Evolutionary conservation across 805 yeast species (phyloP).

Genomic region (Saccharomycopsis microspora): DNA sequence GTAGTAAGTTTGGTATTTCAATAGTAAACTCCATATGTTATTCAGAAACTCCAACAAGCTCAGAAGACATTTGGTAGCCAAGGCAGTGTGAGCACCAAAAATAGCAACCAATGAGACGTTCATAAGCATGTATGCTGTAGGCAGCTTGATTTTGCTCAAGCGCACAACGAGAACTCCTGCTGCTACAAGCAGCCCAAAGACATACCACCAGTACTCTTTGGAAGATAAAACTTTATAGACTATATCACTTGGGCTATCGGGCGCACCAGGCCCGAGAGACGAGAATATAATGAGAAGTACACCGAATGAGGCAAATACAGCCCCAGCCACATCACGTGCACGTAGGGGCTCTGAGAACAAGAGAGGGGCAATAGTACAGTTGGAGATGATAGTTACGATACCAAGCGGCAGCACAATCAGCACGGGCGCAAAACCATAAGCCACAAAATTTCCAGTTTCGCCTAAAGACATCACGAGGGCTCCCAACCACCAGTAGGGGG

Average conservation of each 20-base stretch:
- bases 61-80: constrained; percentile 31
- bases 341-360: constrained; percentile 30
- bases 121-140: constrained; percentile 19
- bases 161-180: constrained; percentile 3
- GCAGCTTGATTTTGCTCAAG: not conserved
- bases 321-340: constrained; percentile 27
- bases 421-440: constrained; percentile 38
- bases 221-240: constrained; percentile 22
- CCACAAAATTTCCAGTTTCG: constrained; percentile 35
- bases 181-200: constrained; percentile 8
- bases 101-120: constrained; percentile 30
- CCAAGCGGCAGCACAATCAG: constrained; percentile 38
- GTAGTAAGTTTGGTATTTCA: constrained; percentile 23
- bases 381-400: constrained; percentile 36
- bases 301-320: constrained; percentile 30
- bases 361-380: constrained; percentile 36
- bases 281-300: constrained; percentile 31
- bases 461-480: constrained; percentile 31
- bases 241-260: constrained; percentile 20
- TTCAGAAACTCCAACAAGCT: constrained; percentile 22
- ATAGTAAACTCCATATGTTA: constrained; percentile 1
- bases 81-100: constrained; percentile 37
- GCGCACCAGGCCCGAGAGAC: constrained; percentile 18
- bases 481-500: constrained; percentile 31
- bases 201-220: constrained; percentile 20